A percentile compares a stretch with the other conserved stretches of the same genome.
These are phyloP conservation scores for Geotrichum aggregatum DNA, from an alignment of 1,139 yeast species.

Conservation along the genomic window DNA sequence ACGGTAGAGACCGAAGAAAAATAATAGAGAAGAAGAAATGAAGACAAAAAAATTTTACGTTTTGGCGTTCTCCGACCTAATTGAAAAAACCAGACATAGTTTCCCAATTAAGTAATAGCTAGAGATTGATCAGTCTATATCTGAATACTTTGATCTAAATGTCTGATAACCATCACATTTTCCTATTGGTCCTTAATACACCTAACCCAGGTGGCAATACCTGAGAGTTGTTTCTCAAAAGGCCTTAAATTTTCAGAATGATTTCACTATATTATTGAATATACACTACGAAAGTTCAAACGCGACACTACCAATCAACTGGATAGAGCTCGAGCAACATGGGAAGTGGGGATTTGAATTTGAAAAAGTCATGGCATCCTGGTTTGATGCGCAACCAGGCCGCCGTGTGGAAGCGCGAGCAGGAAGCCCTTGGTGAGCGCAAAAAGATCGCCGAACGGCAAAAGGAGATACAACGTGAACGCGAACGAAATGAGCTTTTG, in stretches of 20 bases:
- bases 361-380: slow-evolving; percentile 96
- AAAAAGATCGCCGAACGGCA: slow-evolving; percentile 61
- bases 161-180: background rate
- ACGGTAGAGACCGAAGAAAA: too few relatives aligned
- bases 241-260: too few relatives aligned
- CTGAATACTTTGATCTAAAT: background rate
- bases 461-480: slow-evolving; percentile 60
- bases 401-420: slow-evolving; percentile 81
- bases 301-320: too few relatives aligned
- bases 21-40: background rate
- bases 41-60: too few relatives aligned
- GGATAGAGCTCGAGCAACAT: too few relatives aligned
- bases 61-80: too few relatives aligned
- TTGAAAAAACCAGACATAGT: background rate
- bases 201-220: too few relatives aligned
- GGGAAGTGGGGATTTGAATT: slow-evolving; percentile 62
- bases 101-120: background rate
- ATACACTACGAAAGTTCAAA: too few relatives aligned
- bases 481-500: slow-evolving; percentile 57
- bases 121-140: background rate
- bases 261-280: too few relatives aligned
- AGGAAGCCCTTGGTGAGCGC: slow-evolving; percentile 68
- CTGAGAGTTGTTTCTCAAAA: background rate
- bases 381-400: slow-evolving; percentile 79
- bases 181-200: background rate